Percentiles rank a stretch among this genome's conserved stretches.
Evolutionary conservation across 306 rosid genomes (phyloP).

Genomic region (Sindora glabra): DNA sequence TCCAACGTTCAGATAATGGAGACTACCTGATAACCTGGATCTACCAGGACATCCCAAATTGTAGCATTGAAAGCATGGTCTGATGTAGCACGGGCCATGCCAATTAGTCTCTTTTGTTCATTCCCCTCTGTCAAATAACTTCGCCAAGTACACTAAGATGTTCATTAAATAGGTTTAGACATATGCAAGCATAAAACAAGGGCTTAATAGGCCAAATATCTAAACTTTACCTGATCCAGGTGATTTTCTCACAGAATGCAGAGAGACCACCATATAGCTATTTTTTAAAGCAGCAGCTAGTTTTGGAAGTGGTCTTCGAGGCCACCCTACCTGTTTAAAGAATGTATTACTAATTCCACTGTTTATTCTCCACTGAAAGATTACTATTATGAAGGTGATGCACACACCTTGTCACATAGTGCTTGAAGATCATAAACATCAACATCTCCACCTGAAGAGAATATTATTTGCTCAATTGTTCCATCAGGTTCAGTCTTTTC

Average conservation of each 20-base stretch:
- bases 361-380: neutral
- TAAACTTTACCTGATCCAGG: conserved; percentile 70
- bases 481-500: conserved; percentile 79
- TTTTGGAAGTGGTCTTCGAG: conserved; percentile 77
- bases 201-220: conserved; percentile 12
- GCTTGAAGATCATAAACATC: conserved; percentile 92
- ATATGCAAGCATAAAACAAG: conserved; percentile 31
- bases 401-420: conserved; percentile 78
- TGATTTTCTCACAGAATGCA: conserved; percentile 63
- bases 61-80: conserved; percentile 99
- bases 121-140: conserved; percentile 95
- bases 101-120: conserved; percentile 71
- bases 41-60: conserved; percentile 97
- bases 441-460: conserved; percentile 81
- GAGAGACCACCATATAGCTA: conserved; percentile 84
- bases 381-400: neutral
- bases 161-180: conserved; percentile 60
- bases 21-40: conserved; percentile 83
- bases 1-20: conserved; percentile 3
- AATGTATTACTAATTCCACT: conserved; percentile 6
- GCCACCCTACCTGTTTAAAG: conserved; percentile 83
- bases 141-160: conserved; percentile 95
- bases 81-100: conserved; percentile 98
- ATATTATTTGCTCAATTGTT: conserved; percentile 70
- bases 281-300: conserved; percentile 83